A percentile compares a stretch with the other conserved stretches of the same genome.
Conservation (phyloP, 352 stramenopile genomes). For the Achlya hypogyna region DNA sequence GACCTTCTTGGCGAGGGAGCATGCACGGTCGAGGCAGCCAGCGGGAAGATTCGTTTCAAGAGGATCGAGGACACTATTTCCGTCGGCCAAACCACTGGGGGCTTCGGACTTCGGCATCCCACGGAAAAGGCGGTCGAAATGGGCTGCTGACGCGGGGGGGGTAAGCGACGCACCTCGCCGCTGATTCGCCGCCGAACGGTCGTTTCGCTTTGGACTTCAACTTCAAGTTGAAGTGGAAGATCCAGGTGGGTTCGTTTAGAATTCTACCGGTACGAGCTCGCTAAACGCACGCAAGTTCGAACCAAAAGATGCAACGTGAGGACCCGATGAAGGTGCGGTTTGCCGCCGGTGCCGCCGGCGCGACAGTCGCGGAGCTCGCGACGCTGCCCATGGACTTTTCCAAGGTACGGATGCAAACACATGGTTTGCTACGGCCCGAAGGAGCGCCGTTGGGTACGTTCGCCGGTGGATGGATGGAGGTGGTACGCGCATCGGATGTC, state of each 20-base stretch:
- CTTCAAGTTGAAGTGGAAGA: conserved; percentile 2
- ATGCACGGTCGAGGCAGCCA: too few relatives aligned
- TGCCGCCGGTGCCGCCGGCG: conserved; percentile 51
- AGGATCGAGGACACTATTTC: not conserved
- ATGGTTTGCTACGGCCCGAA: conserved; percentile 32
- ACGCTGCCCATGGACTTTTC: conserved; percentile 82
- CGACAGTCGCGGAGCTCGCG: conserved; percentile 61
- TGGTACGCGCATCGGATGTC: too few relatives aligned
- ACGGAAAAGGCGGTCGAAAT: not conserved
- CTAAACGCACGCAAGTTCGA: not conserved
- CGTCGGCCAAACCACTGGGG: too few relatives aligned
- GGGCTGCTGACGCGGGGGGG: not conserved
- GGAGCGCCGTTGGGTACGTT: not conserved
- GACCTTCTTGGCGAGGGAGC: too few relatives aligned
- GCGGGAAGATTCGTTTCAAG: not conserved
- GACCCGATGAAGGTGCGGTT: conserved; percentile 65
- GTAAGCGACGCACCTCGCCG: conserved; percentile 12
- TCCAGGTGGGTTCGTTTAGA: not conserved
- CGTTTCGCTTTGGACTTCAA: not conserved
- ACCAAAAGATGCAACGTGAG: conserved; percentile 10
- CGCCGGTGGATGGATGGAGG: conserved; percentile 9
- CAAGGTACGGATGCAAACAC: conserved; percentile 75
- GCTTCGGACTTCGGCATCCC: not conserved
- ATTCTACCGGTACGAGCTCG: not conserved
- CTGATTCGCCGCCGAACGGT: conserved; percentile 11